phyloP scores from a whole-genome alignment of 164 flowering plant genomes.

The Liriodendron chinense region DNA sequence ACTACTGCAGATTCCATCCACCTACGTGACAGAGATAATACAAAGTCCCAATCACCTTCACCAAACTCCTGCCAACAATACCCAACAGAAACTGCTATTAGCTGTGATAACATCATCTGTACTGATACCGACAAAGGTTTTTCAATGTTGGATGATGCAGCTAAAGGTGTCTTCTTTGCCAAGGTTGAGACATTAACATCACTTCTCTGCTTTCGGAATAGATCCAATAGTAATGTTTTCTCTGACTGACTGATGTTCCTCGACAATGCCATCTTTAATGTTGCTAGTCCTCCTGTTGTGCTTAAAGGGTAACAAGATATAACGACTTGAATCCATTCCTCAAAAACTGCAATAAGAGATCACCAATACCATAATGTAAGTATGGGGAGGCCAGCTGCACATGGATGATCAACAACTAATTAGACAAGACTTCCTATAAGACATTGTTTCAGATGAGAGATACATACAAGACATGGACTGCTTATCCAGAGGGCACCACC shows the following conservation, averaged over 20 bases:
- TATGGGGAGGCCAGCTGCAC: neutral
- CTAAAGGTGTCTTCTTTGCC: neutral
- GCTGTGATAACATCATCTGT: slow-evolving; percentile 52
- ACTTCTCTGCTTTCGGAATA: slow-evolving; percentile 66
- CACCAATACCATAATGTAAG: neutral
- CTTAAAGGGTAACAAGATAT: slow-evolving; percentile 76
- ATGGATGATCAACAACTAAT: neutral
- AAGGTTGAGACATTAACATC: slow-evolving; percentile 18
- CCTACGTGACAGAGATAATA: slow-evolving; percentile 43
- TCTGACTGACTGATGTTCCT: slow-evolving; percentile 49
- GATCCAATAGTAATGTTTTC: slow-evolving; percentile 50
- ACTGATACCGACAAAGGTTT: slow-evolving; percentile 16
- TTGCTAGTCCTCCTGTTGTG: slow-evolving; percentile 29
- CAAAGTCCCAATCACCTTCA: slow-evolving; percentile 89
- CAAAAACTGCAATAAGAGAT: slow-evolving; percentile 53
- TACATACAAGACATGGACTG: neutral
- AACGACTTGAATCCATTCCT: slow-evolving; percentile 73
- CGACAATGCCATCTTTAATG: slow-evolving; percentile 30
- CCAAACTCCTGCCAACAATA: slow-evolving; percentile 80
- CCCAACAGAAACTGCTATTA: slow-evolving; percentile 61
- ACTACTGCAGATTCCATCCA: slow-evolving; percentile 83
- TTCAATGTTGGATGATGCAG: slow-evolving; percentile 6
- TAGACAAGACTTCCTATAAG: neutral
- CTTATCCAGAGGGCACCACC: too few species aligned
- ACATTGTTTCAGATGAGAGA: neutral